Base-by-base conservation (phyloP, 2,329 filamentous ascomycete genomes). In the Cylindrodendrum hubeiense region DNA sequence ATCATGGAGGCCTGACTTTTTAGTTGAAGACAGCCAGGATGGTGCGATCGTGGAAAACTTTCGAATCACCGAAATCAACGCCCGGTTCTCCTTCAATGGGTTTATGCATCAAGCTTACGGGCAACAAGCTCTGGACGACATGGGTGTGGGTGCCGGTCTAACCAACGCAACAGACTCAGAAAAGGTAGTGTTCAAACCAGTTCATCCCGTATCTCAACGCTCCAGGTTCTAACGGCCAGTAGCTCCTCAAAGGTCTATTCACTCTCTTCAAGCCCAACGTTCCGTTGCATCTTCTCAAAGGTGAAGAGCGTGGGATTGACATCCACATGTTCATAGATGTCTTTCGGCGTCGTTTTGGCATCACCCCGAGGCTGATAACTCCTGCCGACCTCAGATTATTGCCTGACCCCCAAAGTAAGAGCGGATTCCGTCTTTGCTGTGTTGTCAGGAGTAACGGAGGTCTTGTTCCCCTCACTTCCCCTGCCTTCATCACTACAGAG, bases 61-160 rank as follows among this genome's bases (percentile, higher is more conserved):
- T 26, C 61, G 74, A 7, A 76, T 83, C 6, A 80, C 79, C 3
- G 81, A 83, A 22, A 82, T 83, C 37, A 83, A 83, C 51, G 80
- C 79, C 1, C 76, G 81, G 0, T 83, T 82, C 53, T 71, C 74
- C 12, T 82, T 82, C 60, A 83, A 82, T 46, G 79, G 78, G 0
- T 79, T 77, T 28, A 60, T 80, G 67, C 71, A 78, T 34, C 61
- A 67, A 17, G 65, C 70, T 0, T 75, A 78, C 30, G 78, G 78
- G 0, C 76, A 80, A 8, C 37, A 74, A 21, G 75, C 71, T 7
- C 60, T 80, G 1, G 68, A 75, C 15, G 44, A 41, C 7, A 65
- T 68, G 47, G 62, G 62, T 10, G 49, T 67, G 15, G 63, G 30
- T 7, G 10, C 51, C 9, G 50, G 41, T 28, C 64, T 79, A 0